phyloP scores from a whole-genome alignment of 2,329 filamentous ascomycete genomes.

The Talaromyces sp. region DNA sequence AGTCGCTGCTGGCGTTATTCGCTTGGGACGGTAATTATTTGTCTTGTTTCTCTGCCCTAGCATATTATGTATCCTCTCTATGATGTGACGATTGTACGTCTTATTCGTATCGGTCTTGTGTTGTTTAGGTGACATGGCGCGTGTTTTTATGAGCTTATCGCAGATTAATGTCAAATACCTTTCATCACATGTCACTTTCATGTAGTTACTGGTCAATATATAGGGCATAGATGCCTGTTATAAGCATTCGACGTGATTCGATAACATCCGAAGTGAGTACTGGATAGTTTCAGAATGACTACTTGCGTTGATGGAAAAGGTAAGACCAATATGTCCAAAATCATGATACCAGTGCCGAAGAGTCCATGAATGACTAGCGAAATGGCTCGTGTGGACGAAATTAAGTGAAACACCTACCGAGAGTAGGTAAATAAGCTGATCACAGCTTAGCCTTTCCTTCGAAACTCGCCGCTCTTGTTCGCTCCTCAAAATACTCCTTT shows the following conservation, averaged over 20 bases:
- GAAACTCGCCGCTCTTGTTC: conserved; percentile 22
- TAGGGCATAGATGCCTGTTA: background rate
- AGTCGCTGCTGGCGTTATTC: conserved; percentile 86
- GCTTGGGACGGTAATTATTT: conserved; percentile 56
- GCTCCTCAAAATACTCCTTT: conserved; percentile 67
- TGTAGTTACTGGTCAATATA: background rate
- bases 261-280: background rate
- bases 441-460: conserved; percentile 45
- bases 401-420: background rate
- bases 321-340: background rate
- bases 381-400: background rate
- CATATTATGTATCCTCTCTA: background rate
- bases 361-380: background rate
- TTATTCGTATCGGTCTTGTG: background rate
- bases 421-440: background rate
- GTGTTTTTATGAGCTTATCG: background rate
- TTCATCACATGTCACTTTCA: background rate
- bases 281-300: too few relatives aligned
- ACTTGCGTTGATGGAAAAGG: background rate
- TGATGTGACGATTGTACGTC: conserved; percentile 9
- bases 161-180: background rate
- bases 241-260: background rate
- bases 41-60: background rate
- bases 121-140: background rate
- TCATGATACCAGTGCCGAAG: background rate